Evolutionary conservation across 371 early-diverging fungal species (phyloP), one percentile per base, ranked within the genome.

Genomic region (Mortierella sp.): DNA sequence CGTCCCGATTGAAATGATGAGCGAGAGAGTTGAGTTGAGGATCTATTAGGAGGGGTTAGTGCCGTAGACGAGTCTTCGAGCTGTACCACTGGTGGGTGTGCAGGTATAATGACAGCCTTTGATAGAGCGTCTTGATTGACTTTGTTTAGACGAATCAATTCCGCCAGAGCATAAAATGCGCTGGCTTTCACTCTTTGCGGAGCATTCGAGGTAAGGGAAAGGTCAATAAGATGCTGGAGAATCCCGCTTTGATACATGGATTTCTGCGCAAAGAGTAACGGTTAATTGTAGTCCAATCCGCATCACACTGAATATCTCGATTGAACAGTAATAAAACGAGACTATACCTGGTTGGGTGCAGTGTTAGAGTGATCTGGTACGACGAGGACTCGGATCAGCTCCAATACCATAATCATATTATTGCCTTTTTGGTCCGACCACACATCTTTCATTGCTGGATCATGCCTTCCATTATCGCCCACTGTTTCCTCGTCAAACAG

Each of bases 361-460:
- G 98, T 96, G 74, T 95, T 96, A 16, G 93, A 93, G 66, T 93
- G 95, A 63, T 94, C 96, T 4, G 95, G 96, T 45, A 90, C 94
- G 0, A 96, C 94, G 16, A 98, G 88, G 62, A 96, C 94, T n/a
- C 96, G 90, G 51, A 97, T 89, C 54, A 98, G 81, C 66, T 95
- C 94, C 59, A 97, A 85, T 0, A 97, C 92, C 30, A 93, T 86
- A 18, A 92, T 90, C 55, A 95, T 93, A 70, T 97, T 97, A 66
- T 90, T 90, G 9, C 92, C 88, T 73, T 95, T 95, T 85, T 97
- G 97, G 8, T 89, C 88, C 28, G 80, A 58, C 93, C 91, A 93
- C 6, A 35, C 11, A 49, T 89, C 92, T 45, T 79, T 90, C 84
- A 73, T 76, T 60, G 35, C 80, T 75, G 57, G 67, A 81, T 65